These are phyloP conservation scores for Speleostelium caveatum DNA, from an alignment of 78 protist genomes.

Conservation along the genomic window DNA sequence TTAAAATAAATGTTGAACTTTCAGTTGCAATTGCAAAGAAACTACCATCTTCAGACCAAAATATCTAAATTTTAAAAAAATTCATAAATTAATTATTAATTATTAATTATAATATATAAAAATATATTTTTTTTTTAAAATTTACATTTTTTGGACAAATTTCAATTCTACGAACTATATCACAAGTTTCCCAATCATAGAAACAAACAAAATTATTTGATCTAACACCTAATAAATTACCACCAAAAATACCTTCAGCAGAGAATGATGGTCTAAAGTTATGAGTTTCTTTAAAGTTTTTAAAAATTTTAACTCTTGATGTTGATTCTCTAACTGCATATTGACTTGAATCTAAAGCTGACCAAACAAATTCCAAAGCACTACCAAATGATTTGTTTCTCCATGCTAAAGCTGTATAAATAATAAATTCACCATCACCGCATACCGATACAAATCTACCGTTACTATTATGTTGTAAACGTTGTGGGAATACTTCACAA, in stretches of 20 bases:
- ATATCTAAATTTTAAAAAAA: constrained; percentile 25
- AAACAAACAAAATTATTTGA: constrained; percentile 83
- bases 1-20: constrained; percentile 88
- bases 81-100: not conserved
- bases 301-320: constrained; percentile 88
- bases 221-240: constrained; percentile 92
- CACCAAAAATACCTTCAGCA: constrained; percentile 96
- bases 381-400: constrained; percentile 95
- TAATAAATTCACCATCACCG: constrained; percentile 98
- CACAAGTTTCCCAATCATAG: constrained; percentile 96
- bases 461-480: constrained; percentile 91
- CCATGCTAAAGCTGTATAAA: constrained; percentile 97
- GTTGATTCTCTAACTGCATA: constrained; percentile 88
- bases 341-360: constrained; percentile 55
- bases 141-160: constrained; percentile 88
- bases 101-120: not conserved
- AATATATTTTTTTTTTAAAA: not conserved
- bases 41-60: constrained; percentile 94
- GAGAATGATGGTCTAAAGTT: constrained; percentile 82
- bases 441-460: constrained; percentile 96
- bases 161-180: constrained; percentile 94
- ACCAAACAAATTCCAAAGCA: constrained; percentile 98
- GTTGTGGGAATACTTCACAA: constrained; percentile 93
- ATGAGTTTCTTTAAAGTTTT: constrained; percentile 91
- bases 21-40: constrained; percentile 86